Evolutionary conservation across 352 stramenopile species (phyloP).

Genomic region (Plasmopara viticola): DNA sequence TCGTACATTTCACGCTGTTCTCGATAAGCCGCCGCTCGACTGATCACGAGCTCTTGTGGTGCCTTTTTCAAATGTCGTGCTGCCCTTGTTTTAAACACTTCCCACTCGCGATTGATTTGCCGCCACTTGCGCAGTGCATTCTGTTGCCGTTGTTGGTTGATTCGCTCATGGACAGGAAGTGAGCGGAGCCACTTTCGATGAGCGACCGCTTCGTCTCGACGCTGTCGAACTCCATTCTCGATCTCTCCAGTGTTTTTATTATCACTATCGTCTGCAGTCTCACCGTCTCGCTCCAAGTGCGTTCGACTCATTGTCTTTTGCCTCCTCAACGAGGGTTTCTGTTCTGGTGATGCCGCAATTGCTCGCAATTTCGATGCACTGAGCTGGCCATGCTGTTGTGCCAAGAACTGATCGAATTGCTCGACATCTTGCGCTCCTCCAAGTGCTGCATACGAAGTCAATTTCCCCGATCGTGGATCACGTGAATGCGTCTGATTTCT

Average conservation of each 20-base stretch:
- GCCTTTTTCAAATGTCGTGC: constrained; percentile 54
- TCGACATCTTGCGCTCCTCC: constrained; percentile 49
- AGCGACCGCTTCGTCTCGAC: constrained; percentile 37
- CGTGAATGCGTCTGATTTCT: constrained; percentile 18
- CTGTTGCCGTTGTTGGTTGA: constrained; percentile 58
- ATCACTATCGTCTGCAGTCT: background rate
- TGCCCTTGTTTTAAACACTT: constrained; percentile 55
- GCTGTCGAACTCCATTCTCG: constrained; percentile 32
- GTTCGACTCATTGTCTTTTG: constrained; percentile 28
- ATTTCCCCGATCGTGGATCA: constrained; percentile 32
- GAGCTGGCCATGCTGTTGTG: constrained; percentile 26
- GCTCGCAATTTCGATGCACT: constrained; percentile 28
- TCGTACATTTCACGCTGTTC: constrained; percentile 89
- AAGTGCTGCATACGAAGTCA: constrained; percentile 58
- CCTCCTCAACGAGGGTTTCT: constrained; percentile 32
- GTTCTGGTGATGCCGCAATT: constrained; percentile 11
- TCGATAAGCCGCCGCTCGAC: constrained; percentile 69
- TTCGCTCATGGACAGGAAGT: constrained; percentile 63
- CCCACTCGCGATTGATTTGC: constrained; percentile 63
- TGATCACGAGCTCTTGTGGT: constrained; percentile 83
- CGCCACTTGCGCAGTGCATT: constrained; percentile 67
- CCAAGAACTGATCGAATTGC: constrained; percentile 52
- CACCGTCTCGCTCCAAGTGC: constrained; percentile 10
- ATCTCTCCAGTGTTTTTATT: constrained; percentile 16
- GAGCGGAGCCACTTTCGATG: constrained; percentile 63